Evolutionary conservation across 805 yeast species (phyloP).

Genomic region (Tetrapisispora pingtungensis): DNA sequence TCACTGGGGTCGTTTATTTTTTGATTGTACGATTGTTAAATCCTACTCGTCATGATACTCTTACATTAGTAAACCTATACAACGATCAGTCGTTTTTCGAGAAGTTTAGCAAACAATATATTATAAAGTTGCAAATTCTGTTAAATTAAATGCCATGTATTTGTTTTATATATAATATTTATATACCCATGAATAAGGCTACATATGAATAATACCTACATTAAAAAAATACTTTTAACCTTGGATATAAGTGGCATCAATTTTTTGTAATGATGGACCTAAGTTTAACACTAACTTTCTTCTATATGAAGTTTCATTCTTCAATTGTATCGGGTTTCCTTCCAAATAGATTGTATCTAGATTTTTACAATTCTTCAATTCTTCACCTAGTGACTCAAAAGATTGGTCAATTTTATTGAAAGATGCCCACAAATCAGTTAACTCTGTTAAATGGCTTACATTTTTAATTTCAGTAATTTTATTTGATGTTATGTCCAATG

Average conservation of each 20-base stretch:
- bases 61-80: too few species aligned
- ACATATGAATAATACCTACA: too few species aligned
- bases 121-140: too few species aligned
- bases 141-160: too few species aligned
- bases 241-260: conserved; percentile 77
- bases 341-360: conserved; percentile 89
- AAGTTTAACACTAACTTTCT: conserved; percentile 68
- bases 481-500: conserved; percentile 77
- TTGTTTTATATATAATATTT: too few species aligned
- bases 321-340: conserved; percentile 75
- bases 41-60: not conserved
- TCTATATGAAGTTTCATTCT: conserved; percentile 73
- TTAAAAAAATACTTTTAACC: conserved; percentile 7
- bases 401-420: conserved; percentile 53
- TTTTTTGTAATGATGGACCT: conserved; percentile 56
- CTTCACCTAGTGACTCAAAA: conserved; percentile 58
- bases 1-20: conserved; percentile 41
- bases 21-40: too few species aligned
- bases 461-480: conserved; percentile 51
- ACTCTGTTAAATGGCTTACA: conserved; percentile 49
- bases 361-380: conserved; percentile 50
- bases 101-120: too few species aligned
- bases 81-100: too few species aligned
- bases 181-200: too few species aligned
- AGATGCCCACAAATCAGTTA: conserved; percentile 93